Base-by-base conservation (phyloP, 75 land plant genomes). In the Pinus tabuliformis region DNA sequence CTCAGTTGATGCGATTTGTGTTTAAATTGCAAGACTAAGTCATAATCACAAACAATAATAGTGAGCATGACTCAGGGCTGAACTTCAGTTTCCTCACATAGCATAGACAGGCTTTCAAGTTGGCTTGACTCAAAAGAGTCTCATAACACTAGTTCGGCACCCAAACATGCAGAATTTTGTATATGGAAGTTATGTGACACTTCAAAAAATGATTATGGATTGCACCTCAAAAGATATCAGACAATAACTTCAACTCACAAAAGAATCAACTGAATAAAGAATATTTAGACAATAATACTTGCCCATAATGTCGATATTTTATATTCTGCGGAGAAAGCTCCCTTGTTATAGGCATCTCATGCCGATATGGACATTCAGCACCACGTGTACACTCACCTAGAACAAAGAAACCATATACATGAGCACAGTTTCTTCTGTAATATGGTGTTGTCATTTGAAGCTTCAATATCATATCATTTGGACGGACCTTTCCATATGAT, bases 281-380 rank as follows among this genome's bases (percentile, higher is more conserved):
- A 49, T 49, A 49, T 9, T 9, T 9, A 49, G 1, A 68, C 4
- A 42, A 75, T 13, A 79, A 26, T 28, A 80, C 88, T 65, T 89
- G 94, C 99, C 99, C 99, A 82, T 97, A 97, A 76, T 91, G 94
- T 74, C 98, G 95, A 77, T 97, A 98, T 78, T 97, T 97, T 22
- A 97, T 97, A 73, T 97, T 97, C 63, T 97, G 99, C 64, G 94
- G 98, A 30, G 99, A 92, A 28, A 97, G 86, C 79, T 97, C 99
- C 30, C 99, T 98, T 66, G 91, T 89, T 39, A 81, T 84, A 17
- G 98, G 99, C 99, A 97, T 97, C 80, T 97, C 99, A 78, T 97
- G 99, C 37, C 99, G 78, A 75, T 97, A 97, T 22, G 99, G 99
- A 70, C 99, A 97, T 72, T 94, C 99, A 63, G 90, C 93, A 73